Conservation (phyloP, 2,329 filamentous ascomycete genomes). For the Pseudogymnoascus destructans region DNA sequence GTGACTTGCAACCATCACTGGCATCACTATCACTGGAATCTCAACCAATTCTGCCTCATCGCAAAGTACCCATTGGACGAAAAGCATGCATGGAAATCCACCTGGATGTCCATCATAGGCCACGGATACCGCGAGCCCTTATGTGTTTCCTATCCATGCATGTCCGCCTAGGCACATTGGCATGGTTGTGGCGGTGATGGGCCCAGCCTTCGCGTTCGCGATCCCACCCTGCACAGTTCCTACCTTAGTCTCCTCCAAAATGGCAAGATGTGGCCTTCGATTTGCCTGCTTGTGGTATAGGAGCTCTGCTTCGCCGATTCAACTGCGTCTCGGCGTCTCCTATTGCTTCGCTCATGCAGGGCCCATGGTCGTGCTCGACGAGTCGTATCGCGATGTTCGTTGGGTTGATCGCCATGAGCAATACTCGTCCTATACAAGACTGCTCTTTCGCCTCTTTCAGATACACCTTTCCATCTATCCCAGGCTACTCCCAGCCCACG, state of each 20-base stretch:
- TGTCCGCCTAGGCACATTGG: neutral
- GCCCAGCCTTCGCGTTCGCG: conserved; percentile 2
- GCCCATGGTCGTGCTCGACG: conserved; percentile 2
- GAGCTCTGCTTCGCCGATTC: conserved; percentile 4
- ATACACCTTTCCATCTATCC: neutral
- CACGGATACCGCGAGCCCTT: neutral
- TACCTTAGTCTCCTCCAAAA: conserved; percentile 2
- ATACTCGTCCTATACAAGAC: conserved; percentile 3
- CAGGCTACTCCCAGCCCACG: conserved; percentile 6
- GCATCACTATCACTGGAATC: neutral
- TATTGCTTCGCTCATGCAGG: conserved; percentile 1
- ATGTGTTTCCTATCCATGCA: neutral
- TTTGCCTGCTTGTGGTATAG: conserved; percentile 7
- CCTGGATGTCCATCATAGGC: neutral
- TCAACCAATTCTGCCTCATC: conserved; percentile 4
- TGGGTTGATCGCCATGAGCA: neutral
- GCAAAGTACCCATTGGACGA: conserved; percentile 4
- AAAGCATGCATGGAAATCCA: neutral
- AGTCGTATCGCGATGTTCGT: conserved; percentile 9
- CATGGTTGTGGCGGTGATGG: neutral
- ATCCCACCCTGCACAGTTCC: conserved; percentile 3
- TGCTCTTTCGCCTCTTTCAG: conserved; percentile 5
- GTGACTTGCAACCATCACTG: conserved; percentile 7
- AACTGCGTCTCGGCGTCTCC: conserved; percentile 8
- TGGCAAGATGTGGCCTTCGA: neutral